These are phyloP conservation scores for Hymenoscyphus linearis DNA, from an alignment of 2,329 filamentous ascomycete species.

Conservation along the genomic window DNA sequence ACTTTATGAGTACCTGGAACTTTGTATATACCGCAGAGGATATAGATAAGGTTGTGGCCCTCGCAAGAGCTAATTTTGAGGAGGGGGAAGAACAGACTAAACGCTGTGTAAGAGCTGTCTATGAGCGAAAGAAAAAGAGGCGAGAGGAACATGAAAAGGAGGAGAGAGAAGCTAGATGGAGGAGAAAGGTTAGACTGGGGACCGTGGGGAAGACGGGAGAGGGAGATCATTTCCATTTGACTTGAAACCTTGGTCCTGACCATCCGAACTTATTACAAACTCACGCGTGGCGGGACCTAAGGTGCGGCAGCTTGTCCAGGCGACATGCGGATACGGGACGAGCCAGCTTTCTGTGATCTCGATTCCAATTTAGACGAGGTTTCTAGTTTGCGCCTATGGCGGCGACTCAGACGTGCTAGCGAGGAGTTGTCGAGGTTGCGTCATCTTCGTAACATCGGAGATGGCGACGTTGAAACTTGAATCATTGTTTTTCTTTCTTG, in stretches of 20 bases:
- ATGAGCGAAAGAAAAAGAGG: conserved; percentile 77
- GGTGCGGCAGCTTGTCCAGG: not conserved
- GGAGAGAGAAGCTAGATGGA: conserved; percentile 37
- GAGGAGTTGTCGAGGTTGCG: too few species aligned
- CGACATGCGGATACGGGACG: not conserved
- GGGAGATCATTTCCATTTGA: conserved; percentile 57
- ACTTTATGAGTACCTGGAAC: conserved; percentile 96
- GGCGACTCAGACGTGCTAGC: not conserved
- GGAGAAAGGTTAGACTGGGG: conserved; percentile 45
- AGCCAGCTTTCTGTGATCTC: not conserved
- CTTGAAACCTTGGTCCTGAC: conserved; percentile 35
- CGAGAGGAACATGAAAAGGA: conserved; percentile 50
- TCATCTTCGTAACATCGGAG: too few species aligned
- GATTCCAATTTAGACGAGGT: not conserved
- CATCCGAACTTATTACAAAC: not conserved
- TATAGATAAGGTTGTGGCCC: conserved; percentile 74
- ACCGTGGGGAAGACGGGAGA: conserved; percentile 52
- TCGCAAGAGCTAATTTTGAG: conserved; percentile 81
- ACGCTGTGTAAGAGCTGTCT: conserved; percentile 78
- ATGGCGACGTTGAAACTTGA: too few species aligned
- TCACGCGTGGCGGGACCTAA: not conserved
- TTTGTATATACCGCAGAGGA: conserved; percentile 92
- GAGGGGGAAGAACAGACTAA: conserved; percentile 76
- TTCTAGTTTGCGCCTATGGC: not conserved
- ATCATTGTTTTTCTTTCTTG: too few species aligned